Evolutionary conservation across 257 asterid species (phyloP).

Genomic region (Solanum virginianum): DNA sequence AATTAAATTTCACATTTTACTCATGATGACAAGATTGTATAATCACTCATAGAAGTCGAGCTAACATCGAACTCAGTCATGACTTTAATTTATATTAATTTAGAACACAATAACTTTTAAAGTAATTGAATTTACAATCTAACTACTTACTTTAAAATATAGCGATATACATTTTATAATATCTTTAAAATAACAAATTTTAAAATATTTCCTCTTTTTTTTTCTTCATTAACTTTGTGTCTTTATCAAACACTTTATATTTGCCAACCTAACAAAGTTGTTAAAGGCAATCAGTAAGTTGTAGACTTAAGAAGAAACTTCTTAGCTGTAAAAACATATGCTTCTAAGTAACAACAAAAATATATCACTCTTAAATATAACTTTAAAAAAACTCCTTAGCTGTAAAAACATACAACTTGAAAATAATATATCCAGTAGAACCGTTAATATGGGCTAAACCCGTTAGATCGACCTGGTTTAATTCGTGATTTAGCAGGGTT

Average conservation of each 20-base stretch:
- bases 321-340: neutral
- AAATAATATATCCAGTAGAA: neutral
- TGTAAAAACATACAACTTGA: neutral
- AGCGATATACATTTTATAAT: neutral
- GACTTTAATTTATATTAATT: no score
- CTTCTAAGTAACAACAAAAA: neutral
- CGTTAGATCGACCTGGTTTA: no score
- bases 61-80: no score
- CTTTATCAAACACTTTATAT: neutral
- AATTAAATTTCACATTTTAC: no score
- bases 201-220: neutral
- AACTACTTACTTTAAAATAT: no score
- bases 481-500: no score
- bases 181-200: neutral
- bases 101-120: no score
- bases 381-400: neutral
- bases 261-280: neutral
- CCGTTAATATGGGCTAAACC: no score
- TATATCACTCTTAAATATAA: neutral
- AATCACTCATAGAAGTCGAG: no score
- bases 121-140: no score
- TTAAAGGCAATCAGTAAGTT: neutral
- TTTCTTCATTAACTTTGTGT: neutral
- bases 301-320: neutral
- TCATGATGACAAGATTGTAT: no score